These are phyloP conservation scores for Elaeagnus macrophylla DNA, from an alignment of 306 rosid genomes.

Conservation along the genomic window DNA sequence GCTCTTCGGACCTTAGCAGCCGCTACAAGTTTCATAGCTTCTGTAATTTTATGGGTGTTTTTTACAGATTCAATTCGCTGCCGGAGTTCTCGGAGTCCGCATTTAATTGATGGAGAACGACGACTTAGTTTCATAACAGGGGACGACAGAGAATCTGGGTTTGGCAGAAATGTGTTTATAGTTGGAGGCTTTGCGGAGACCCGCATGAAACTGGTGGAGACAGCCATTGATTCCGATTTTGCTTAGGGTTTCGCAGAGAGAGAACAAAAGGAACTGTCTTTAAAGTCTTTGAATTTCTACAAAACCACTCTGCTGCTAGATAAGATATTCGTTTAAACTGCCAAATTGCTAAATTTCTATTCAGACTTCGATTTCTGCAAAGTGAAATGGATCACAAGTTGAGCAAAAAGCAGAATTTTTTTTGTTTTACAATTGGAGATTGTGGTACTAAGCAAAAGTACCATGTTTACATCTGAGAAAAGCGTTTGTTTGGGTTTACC, in stretches of 20 bases:
- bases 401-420: too few relatives aligned
- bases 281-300: neutral
- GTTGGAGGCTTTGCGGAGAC: constrained; percentile 26
- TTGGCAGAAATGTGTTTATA: constrained; percentile 15
- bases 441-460: too few relatives aligned
- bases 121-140: neutral
- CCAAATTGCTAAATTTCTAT: neutral
- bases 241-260: constrained; percentile 8
- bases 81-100: constrained; percentile 48
- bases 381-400: too few relatives aligned
- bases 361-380: too few relatives aligned
- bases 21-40: constrained; percentile 75
- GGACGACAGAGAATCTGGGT: constrained; percentile 15
- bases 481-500: too few relatives aligned
- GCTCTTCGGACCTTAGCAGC: constrained; percentile 71
- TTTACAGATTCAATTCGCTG: constrained; percentile 41
- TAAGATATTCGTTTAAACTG: neutral
- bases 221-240: constrained; percentile 14
- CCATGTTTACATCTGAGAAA: too few relatives aligned
- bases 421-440: too few relatives aligned
- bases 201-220: constrained; percentile 7
- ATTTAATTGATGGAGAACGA: constrained; percentile 20
- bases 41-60: constrained; percentile 58
- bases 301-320: neutral
- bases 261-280: neutral